These are phyloP conservation scores for Suillus subluteus DNA, from an alignment of 768 basidiomycete species.

Conservation along the genomic window DNA sequence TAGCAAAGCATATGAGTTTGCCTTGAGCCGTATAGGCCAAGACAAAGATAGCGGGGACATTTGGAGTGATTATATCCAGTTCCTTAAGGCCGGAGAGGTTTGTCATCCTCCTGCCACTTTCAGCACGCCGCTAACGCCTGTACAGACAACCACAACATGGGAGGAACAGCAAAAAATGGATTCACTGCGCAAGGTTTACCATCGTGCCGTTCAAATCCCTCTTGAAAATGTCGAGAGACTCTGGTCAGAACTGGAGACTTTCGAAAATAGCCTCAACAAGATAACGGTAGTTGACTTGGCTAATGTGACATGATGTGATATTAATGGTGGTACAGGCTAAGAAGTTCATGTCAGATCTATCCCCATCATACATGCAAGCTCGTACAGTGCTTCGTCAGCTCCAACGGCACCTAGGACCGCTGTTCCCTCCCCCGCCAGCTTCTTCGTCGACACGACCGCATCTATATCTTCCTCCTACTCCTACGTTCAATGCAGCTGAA, in stretches of 20 bases:
- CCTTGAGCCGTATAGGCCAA: constrained; percentile 84
- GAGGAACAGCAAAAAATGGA: constrained; percentile 97
- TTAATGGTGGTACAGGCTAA: constrained; percentile 64
- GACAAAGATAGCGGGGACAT: constrained; percentile 93
- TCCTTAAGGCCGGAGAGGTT: constrained; percentile 80
- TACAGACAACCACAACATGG: constrained; percentile 80
- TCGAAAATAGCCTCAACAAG: constrained; percentile 87
- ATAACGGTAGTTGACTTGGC: constrained; percentile 60
- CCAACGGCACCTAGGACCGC: constrained; percentile 62
- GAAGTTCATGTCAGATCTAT: constrained; percentile 93
- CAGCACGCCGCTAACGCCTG: constrained; percentile 12
- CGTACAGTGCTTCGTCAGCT: constrained; percentile 86
- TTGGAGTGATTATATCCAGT: constrained; percentile 94
- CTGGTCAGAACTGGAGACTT: constrained; percentile 93
- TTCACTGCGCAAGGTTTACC: constrained; percentile 86
- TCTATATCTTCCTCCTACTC: constrained; percentile 67
- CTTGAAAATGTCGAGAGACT: constrained; percentile 90
- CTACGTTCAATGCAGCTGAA: constrained; percentile 75
- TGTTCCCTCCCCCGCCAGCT: constrained; percentile 57
- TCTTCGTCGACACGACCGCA: constrained; percentile 43
- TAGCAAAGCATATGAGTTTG: constrained; percentile 91
- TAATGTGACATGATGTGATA: background rate
- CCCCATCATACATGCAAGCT: constrained; percentile 94
- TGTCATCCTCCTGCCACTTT: constrained; percentile 27
- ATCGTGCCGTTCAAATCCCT: constrained; percentile 92